Percentiles rank a stretch among this genome's conserved stretches.
Conservation (phyloP, 2,329 filamentous ascomycete genomes). For the Fusarium lyarnte region DNA sequence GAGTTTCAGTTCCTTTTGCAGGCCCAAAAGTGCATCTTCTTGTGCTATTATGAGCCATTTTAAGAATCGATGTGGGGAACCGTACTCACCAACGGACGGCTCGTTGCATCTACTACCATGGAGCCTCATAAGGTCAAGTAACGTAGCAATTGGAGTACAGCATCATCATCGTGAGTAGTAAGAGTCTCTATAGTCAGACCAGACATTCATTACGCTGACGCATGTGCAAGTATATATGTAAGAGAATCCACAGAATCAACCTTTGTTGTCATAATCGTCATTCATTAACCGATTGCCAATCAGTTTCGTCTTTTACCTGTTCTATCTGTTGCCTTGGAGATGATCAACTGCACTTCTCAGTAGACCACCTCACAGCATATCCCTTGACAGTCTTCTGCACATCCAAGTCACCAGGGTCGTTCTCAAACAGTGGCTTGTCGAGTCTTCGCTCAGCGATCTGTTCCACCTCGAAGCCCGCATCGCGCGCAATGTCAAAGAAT, state of each 20-base stretch:
- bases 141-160: constrained; percentile 35
- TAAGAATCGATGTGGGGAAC: constrained; percentile 38
- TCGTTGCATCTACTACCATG: constrained; percentile 22
- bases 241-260: neutral
- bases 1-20: constrained; percentile 2
- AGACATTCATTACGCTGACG: neutral
- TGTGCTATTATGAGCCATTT: constrained; percentile 16
- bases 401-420: constrained; percentile 85
- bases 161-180: neutral
- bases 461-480: constrained; percentile 77
- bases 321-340: neutral
- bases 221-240: neutral
- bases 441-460: constrained; percentile 84
- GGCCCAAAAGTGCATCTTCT: neutral
- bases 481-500: constrained; percentile 82
- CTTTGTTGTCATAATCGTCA: constrained; percentile 26
- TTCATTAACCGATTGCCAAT: constrained; percentile 21
- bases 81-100: neutral
- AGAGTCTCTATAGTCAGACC: neutral
- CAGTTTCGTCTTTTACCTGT: neutral
- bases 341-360: constrained; percentile 41
- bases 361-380: constrained; percentile 76
- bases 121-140: constrained; percentile 27
- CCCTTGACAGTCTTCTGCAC: constrained; percentile 85
- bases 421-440: constrained; percentile 88